Evolutionary conservation across 805 yeast species (phyloP).

Genomic region (Kurtzmaniella cleridarum): DNA sequence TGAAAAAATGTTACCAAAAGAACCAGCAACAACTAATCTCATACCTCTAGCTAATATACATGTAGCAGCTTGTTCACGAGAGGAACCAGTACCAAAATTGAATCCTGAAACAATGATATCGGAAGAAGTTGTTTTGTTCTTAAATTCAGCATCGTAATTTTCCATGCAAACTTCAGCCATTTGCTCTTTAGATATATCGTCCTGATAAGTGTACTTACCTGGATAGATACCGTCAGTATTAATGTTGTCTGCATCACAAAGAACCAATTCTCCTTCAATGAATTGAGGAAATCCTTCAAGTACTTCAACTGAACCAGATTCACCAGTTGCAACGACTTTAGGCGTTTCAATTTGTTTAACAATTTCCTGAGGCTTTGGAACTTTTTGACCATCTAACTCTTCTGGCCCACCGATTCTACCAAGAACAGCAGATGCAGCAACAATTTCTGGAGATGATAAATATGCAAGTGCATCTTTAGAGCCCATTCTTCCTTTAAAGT

Average conservation of each 20-base stretch:
- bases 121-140: constrained; percentile 71
- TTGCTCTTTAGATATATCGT: constrained; percentile 86
- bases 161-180: constrained; percentile 99
- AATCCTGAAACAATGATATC: constrained; percentile 90
- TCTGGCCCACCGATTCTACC: constrained; percentile 93
- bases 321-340: constrained; percentile 18
- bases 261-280: constrained; percentile 84
- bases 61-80: constrained; percentile 99
- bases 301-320: constrained; percentile 54
- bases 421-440: constrained; percentile 95
- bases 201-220: constrained; percentile 98
- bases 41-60: constrained; percentile 92
- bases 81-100: constrained; percentile 97
- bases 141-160: constrained; percentile 90
- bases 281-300: constrained; percentile 86
- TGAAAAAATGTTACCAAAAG: constrained; percentile 94
- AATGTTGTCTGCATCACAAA: constrained; percentile 95
- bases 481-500: constrained; percentile 99
- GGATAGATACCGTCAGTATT: constrained; percentile 99
- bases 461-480: constrained; percentile 93
- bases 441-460: constrained; percentile 95
- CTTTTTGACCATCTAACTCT: constrained; percentile 60
- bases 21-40: constrained; percentile 90
- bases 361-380: constrained; percentile 41
- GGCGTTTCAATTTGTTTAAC: constrained; percentile 36